Base-by-base conservation (phyloP, 257 asterid genomes). In the Schizonepeta tenuifolia region DNA sequence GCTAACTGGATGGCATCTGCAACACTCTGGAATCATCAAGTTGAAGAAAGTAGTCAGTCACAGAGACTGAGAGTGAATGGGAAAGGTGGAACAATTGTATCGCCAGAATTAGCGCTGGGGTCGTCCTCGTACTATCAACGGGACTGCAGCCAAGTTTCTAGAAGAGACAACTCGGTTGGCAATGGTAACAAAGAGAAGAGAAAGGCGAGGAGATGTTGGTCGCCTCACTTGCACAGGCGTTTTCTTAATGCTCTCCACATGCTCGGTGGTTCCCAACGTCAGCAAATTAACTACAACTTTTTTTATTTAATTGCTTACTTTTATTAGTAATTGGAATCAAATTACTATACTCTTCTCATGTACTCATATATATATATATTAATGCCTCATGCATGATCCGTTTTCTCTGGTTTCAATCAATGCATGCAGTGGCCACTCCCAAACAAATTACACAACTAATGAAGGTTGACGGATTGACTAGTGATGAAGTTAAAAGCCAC, bases 401-500 rank as follows among this genome's bases (percentile, higher is more conserved):
- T 28, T 28, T 35, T 35, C 7, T 35, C 40, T 35, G 7, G 7
- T 35, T 35, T 35, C 9, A 33, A 33, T 33, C n/a, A n/a, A 13
- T n/a, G 22, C 7, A 67, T 49, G 74, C 84, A 90, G 96, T 84
- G 81, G 96, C 96, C 62, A 90, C 96, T 17, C 96, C 96, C 12
- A 90, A 87, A 70, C 96, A 87, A 70, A 90, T 90, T 73, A 84
- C 89, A 75, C 90, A 90, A 41, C 79, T 90, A 46, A 90, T 90
- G 96, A 90, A 87, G 84, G 96, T 90, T 77, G 96, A 90, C 15
- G 96, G 94, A 50, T 82, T 90, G 86, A 87, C 96, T 75, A 87
- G 88, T 84, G 94, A 90, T 84, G 96, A 90, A 86, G 96, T 90
- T 77, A 90, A 90, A 86, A 90, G 96, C 84, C 96, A 90, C 70